These are phyloP conservation scores for Apiospora hydei DNA, from an alignment of 2,329 filamentous ascomycete species.

Conservation along the genomic window DNA sequence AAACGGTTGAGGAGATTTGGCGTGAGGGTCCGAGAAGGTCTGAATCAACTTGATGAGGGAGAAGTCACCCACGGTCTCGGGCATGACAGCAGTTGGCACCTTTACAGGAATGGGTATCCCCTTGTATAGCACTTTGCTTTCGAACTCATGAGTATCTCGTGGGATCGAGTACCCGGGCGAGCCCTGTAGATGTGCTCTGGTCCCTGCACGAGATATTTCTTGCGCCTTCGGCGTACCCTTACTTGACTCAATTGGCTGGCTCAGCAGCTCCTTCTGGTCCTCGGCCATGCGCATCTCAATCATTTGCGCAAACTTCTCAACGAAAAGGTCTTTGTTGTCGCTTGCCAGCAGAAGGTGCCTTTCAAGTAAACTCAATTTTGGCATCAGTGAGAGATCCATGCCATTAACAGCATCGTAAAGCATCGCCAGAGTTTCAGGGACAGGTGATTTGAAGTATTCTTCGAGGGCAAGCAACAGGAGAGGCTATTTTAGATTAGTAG, in stretches of 20 bases:
- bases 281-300: conserved; percentile 81
- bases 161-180: conserved; percentile 77
- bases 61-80: conserved; percentile 97
- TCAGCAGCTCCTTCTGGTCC: conserved; percentile 55
- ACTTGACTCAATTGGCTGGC: conserved; percentile 55
- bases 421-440: conserved; percentile 84
- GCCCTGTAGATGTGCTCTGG: conserved; percentile 68
- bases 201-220: conserved; percentile 66
- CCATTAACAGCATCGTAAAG: conserved; percentile 93
- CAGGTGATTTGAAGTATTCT: conserved; percentile 94
- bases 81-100: conserved; percentile 89
- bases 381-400: conserved; percentile 96
- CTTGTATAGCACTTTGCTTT: conserved; percentile 94
- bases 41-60: conserved; percentile 97
- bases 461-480: conserved; percentile 89
- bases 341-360: conserved; percentile 85
- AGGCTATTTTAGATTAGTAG: conserved; percentile 61
- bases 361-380: conserved; percentile 82
- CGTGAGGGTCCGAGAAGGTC: conserved; percentile 85
- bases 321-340: conserved; percentile 94
- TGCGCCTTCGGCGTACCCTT: conserved; percentile 55
- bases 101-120: conserved; percentile 97
- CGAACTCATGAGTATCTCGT: conserved; percentile 96
- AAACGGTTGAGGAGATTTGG: conserved; percentile 85
- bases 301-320: conserved; percentile 97